Conservation (phyloP, 2,329 filamentous ascomycete species). For the Aureobasidium sp. region DNA sequence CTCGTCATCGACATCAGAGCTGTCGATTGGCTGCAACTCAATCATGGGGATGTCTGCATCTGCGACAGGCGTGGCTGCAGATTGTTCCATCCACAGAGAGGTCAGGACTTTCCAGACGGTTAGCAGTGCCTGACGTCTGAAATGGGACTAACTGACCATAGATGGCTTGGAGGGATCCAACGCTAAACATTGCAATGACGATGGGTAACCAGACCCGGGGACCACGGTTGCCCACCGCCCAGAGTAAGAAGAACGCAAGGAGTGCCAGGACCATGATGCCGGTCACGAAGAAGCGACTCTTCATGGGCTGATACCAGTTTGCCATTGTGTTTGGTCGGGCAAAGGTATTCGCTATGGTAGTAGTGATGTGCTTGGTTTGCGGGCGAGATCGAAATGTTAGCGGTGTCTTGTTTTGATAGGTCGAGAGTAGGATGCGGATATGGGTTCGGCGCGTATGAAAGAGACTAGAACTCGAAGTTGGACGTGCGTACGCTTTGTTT, state of each 20-base stretch:
- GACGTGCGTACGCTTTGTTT: too few species aligned
- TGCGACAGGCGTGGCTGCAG: not conserved
- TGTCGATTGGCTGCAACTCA: not conserved
- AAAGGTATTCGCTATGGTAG: too few species aligned
- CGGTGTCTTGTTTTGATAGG: too few species aligned
- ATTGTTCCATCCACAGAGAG: not conserved
- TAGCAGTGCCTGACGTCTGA: not conserved
- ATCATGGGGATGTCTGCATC: not conserved
- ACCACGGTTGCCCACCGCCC: not conserved
- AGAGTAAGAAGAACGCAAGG: not conserved
- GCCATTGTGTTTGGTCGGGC: too few species aligned
- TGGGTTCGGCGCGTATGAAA: too few species aligned
- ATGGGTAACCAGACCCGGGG: not conserved
- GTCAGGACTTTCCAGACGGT: not conserved
- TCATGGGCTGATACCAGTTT: not conserved
- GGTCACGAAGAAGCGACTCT: not conserved
- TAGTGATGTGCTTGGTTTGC: too few species aligned
- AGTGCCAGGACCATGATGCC: not conserved
- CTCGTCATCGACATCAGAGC: not conserved
- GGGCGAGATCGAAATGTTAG: too few species aligned
- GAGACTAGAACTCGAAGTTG: too few species aligned
- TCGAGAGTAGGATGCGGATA: too few species aligned
- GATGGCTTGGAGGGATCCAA: not conserved
- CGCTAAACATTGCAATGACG: not conserved
- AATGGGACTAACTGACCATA: not conserved